Evolutionary conservation across 768 basidiomycete genomes (phyloP).

Genomic region (Lactarius vividus): DNA sequence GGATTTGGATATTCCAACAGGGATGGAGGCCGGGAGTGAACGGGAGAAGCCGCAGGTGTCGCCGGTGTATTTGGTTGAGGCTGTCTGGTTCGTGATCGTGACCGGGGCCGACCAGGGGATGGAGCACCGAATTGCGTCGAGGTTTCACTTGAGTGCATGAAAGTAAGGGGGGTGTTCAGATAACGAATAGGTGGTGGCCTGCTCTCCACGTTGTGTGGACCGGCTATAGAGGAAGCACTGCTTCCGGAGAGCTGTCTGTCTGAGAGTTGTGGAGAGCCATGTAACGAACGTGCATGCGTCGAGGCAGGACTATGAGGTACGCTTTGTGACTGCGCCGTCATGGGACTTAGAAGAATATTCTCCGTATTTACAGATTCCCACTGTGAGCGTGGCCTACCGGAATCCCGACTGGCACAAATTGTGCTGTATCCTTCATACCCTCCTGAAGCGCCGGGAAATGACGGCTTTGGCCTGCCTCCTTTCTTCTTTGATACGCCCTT

Average conservation of each 20-base stretch:
- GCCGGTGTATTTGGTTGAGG: too few species aligned
- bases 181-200: not conserved
- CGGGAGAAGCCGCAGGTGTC: too few species aligned
- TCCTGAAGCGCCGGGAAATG: not conserved
- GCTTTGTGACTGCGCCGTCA: not conserved
- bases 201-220: not conserved
- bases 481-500: not conserved
- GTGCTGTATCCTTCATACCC: not conserved
- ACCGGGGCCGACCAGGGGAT: not conserved
- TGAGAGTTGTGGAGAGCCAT: not conserved
- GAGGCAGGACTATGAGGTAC: not conserved
- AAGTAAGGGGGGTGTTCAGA: not conserved
- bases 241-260: not conserved
- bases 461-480: not conserved
- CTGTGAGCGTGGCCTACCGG: not conserved
- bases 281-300: not conserved
- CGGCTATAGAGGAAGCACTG: not conserved
- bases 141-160: not conserved
- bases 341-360: not conserved
- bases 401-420: slow-evolving; percentile 2
- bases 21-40: too few species aligned
- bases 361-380: not conserved
- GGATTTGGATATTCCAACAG: too few species aligned
- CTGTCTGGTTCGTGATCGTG: too few species aligned
- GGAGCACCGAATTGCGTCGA: not conserved